Evolutionary conservation across 2,329 filamentous ascomycete species (phyloP).

Genomic region (Sporothrix humicola): DNA sequence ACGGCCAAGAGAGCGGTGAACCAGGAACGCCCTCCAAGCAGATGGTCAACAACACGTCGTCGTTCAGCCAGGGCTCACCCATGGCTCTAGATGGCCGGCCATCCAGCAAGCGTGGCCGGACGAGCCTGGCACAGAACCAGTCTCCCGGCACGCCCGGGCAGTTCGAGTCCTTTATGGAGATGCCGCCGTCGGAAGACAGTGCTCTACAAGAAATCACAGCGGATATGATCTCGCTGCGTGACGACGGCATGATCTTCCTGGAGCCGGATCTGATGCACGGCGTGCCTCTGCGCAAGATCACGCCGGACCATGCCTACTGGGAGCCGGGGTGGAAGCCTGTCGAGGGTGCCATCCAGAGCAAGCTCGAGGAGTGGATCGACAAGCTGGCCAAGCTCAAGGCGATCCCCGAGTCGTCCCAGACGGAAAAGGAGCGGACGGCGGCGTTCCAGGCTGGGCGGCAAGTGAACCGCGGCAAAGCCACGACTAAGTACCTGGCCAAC

Average conservation of each 20-base stretch:
- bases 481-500: slow-evolving; percentile 58
- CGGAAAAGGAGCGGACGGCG: slow-evolving; percentile 49
- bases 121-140: neutral
- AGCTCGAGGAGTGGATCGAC: slow-evolving; percentile 55
- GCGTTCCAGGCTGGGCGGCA: slow-evolving; percentile 62
- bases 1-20: neutral
- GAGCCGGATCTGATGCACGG: slow-evolving; percentile 59
- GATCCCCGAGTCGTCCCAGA: slow-evolving; percentile 41
- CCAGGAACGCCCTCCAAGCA: neutral
- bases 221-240: slow-evolving; percentile 52
- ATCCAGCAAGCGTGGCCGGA: slow-evolving; percentile 10
- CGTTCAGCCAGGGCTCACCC: neutral
- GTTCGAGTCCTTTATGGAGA: slow-evolving; percentile 7
- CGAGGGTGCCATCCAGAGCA: slow-evolving; percentile 50
- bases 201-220: slow-evolving; percentile 52
- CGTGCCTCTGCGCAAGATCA: slow-evolving; percentile 60
- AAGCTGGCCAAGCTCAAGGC: slow-evolving; percentile 55
- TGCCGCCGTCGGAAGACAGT: neutral
- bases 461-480: slow-evolving; percentile 59
- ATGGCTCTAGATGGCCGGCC: slow-evolving; percentile 1
- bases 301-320: slow-evolving; percentile 60
- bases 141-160: slow-evolving; percentile 11
- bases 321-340: slow-evolving; percentile 59
- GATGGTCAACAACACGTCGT: neutral
- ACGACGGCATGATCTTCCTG: slow-evolving; percentile 58